These are phyloP conservation scores for Alternaria sp. DNA, from an alignment of 2,329 filamentous ascomycete species.

Conservation along the genomic window DNA sequence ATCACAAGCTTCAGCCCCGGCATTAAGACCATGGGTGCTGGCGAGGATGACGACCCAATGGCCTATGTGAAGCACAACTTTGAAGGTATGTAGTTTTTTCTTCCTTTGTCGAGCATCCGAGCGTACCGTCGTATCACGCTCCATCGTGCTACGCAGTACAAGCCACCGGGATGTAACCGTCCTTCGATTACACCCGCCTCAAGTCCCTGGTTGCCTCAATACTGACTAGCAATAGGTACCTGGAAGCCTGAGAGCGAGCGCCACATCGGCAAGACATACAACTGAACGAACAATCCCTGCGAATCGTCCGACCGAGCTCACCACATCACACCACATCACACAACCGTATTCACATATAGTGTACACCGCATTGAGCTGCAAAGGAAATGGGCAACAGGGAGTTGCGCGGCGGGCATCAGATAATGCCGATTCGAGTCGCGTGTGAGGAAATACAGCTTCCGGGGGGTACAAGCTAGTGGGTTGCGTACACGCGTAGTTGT, in stretches of 20 bases:
- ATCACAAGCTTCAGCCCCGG: conserved; percentile 98
- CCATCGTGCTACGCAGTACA: conserved; percentile 5
- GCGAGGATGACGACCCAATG: conserved; percentile 89
- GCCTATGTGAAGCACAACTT: conserved; percentile 98
- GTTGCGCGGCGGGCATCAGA: neutral
- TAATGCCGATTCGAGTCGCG: neutral
- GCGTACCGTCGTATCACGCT: conserved; percentile 5
- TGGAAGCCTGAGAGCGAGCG: conserved; percentile 49
- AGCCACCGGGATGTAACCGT: neutral
- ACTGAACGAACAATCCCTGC: conserved; percentile 24
- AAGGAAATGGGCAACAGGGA: neutral
- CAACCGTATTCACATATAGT: neutral
- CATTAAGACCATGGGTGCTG: conserved; percentile 90
- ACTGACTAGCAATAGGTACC: conserved; percentile 43
- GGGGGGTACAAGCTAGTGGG: neutral
- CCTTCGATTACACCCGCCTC: conserved; percentile 5
- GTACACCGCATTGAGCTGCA: neutral
- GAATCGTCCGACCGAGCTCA: neutral
- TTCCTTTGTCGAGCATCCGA: conserved; percentile 2
- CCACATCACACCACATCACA: neutral
- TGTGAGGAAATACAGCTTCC: neutral
- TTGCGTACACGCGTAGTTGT: neutral
- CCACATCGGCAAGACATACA: conserved; percentile 47
- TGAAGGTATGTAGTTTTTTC: conserved; percentile 71
- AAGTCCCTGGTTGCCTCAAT: conserved; percentile 18